Evolutionary conservation across 805 yeast genomes (phyloP), one percentile per base, ranked within the genome.

Genomic region (Metschnikowia lochheadii): DNA sequence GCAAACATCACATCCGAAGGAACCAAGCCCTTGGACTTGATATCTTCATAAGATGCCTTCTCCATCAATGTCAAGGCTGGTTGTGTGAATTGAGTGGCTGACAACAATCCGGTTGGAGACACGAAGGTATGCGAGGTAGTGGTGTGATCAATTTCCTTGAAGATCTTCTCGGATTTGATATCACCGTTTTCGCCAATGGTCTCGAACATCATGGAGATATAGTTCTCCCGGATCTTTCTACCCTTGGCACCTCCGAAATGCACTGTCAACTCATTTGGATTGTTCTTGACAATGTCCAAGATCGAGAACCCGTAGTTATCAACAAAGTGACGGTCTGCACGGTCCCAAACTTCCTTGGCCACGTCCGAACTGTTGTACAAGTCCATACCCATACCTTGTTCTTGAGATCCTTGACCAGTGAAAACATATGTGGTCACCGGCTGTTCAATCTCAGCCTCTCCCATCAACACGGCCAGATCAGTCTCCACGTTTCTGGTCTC

Each of bases 371-470:
- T 79, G 58, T 84, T 84, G 72, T 94, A 94, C 67, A 94, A 81
- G 71, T 94, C 99, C 99, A 94, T 94, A 80, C 99, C 99, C 99
- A 94, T 94, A 69, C 97, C 97, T 78, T 95, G 99, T 73, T 95
- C 99, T 75, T 94, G 99, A 54, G 99, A 92, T 71, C 99, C 99
- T 79, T 94, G 99, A 67, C 99, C 99, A 58, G 99, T 94, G 76
- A 95, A 94, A 51, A 94, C 96, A 69, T 88, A 94, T 18, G 99
- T 87, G 40, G 98, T 88, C 48, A 85, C 87, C 33, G 99, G 99
- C 76, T 94, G 99, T 63, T 94, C 98, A 64, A 95, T 91, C 77
- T 94, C 99, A 50, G 99, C 99, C 76, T 89, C 96, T 75, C 98
- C 99, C 48, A 79, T 69, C 62, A 94, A 78, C 18, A 94, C 99